Evolutionary conservation across 495 filamentous ascomycete species (phyloP).

Genomic region (Aspergillus campestris): DNA sequence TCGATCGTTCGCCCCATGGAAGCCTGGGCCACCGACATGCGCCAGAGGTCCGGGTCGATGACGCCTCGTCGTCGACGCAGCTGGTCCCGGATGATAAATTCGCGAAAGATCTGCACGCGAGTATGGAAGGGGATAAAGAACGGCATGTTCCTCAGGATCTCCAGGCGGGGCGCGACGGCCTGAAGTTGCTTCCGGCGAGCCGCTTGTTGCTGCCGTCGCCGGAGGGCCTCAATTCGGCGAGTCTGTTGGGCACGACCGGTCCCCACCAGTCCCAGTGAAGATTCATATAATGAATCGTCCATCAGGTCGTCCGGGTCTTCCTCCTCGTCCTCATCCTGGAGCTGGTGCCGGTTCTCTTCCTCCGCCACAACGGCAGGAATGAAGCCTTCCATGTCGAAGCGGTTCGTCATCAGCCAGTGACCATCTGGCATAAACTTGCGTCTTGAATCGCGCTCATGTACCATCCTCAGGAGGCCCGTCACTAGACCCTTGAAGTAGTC

Average conservation of each 20-base stretch:
- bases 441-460: constrained; percentile 92
- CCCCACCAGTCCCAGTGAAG: constrained; percentile 35
- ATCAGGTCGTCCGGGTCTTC: constrained; percentile 28
- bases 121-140: constrained; percentile 93
- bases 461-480: constrained; percentile 73
- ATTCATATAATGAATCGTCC: constrained; percentile 21
- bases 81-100: constrained; percentile 84
- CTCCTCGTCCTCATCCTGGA: constrained; percentile 51
- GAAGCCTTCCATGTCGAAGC: constrained; percentile 87
- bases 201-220: constrained; percentile 53
- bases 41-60: constrained; percentile 74
- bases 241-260: constrained; percentile 45
- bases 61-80: constrained; percentile 63
- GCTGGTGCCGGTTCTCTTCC: constrained; percentile 68
- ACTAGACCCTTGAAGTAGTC: constrained; percentile 71
- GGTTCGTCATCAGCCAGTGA: constrained; percentile 92
- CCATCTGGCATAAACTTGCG: constrained; percentile 69
- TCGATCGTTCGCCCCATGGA: constrained; percentile 31
- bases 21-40: constrained; percentile 47
- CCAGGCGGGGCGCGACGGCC: constrained; percentile 70
- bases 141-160: constrained; percentile 92
- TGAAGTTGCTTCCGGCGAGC: constrained; percentile 61
- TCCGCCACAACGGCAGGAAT: constrained; percentile 80
- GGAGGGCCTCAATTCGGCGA: constrained; percentile 43
- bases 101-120: constrained; percentile 85